Base-by-base conservation (phyloP, 2,329 filamentous ascomycete species). In the Rachicladosporium sp. region DNA sequence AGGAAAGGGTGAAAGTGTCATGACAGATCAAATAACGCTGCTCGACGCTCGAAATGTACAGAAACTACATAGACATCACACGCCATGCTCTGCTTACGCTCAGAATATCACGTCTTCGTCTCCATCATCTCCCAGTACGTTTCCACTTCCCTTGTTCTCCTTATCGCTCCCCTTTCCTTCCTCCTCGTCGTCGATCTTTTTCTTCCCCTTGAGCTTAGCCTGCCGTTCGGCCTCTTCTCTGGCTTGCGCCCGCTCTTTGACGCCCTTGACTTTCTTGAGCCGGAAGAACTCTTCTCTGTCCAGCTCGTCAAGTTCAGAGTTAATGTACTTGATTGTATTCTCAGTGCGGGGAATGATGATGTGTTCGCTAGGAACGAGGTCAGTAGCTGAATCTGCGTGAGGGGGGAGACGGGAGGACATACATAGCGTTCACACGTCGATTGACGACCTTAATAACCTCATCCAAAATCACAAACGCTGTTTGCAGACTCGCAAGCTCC, bases 301-400 rank as follows among this genome's bases (percentile, higher is more conserved):
- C 37, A 98, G 71, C 66, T 98, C 91, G 58, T 98, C 91, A 10
- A 98, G 75, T 61, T 98, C 91, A 1, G 89, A 94, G 67, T 96
- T 96, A 72, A 96, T 96, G 58, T 96, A 98, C 67, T 94, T 95
- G 69, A 98, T 98, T n/a, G 91, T 98, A 57, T 96, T 98, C 62
- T 98, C 91, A 10, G 91, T 98, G 50, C 91, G 76, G 9, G 91
- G 91, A 54, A 98, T 98, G 52, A 98, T 96, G 52, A 98, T 85
- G 61, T 93, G 83, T 63, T 91, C 84, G 55, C 77, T 82, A 50
- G 15, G 31, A 21, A n/a, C 9, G 29, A 33, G 11, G 40, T 56
- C 37, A 55, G 54, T 42, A 5, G 5, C 15, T 19, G 15, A 19
- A 19, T 19, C 15, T 19, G 15, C 15, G 15, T 19, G 15, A 3